Percentiles rank a stretch among this genome's conserved stretches.
phyloP scores from a whole-genome alignment of 192 early-diverging fungal genomes.

The Linnemannia zychae region DNA sequence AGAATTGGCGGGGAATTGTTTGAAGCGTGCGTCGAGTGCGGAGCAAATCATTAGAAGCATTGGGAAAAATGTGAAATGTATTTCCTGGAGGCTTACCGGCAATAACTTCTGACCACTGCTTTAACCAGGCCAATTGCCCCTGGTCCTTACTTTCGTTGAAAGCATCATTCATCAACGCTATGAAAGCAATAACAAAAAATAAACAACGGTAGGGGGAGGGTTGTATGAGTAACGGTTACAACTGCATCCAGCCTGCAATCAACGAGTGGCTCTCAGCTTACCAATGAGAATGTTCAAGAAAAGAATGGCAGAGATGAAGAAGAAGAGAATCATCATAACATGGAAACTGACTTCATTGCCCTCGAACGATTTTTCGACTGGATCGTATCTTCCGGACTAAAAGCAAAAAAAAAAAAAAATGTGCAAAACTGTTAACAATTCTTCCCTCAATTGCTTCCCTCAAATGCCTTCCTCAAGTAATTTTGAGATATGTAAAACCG shows the following conservation, averaged over 20 bases:
- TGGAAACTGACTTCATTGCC: slow-evolving; percentile 23
- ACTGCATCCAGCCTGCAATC: too few relatives aligned
- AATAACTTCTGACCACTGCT: slow-evolving; percentile 55
- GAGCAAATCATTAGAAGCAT: background rate
- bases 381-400: slow-evolving; percentile 52
- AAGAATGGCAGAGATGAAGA: slow-evolving; percentile 52
- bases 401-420: background rate
- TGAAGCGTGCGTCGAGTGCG: background rate
- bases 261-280: too few relatives aligned
- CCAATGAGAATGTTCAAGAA: slow-evolving; percentile 52
- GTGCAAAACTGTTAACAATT: background rate
- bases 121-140: slow-evolving; percentile 49
- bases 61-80: background rate
- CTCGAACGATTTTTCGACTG: background rate
- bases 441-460: too few relatives aligned
- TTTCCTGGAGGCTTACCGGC: too few relatives aligned
- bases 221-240: too few relatives aligned
- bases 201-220: background rate
- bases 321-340: slow-evolving; percentile 53
- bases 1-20: background rate
- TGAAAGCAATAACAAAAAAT: background rate
- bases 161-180: slow-evolving; percentile 54
- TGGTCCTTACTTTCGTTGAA: slow-evolving; percentile 47
- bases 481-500: too few relatives aligned
- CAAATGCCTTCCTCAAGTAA: too few relatives aligned